Conservation (phyloP, 2,329 filamentous ascomycete genomes). For the Colletotrichum orchidophilum region DNA sequence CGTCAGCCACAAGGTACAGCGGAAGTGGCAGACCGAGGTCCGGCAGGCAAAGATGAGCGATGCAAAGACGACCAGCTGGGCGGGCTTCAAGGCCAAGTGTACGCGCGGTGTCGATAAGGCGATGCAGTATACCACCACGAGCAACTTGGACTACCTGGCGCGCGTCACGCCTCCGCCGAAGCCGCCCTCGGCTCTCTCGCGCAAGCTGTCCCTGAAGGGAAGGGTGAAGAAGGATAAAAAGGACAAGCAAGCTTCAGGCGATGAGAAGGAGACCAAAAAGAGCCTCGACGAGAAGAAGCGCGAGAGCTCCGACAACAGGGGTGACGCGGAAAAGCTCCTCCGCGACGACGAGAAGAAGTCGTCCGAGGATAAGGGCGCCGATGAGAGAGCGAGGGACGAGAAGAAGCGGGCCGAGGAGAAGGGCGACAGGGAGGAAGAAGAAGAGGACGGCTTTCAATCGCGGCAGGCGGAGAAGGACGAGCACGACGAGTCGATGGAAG, state of each 20-base stretch:
- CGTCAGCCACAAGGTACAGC: conserved; percentile 30
- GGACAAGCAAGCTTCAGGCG: neutral
- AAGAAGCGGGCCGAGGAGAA: conserved; percentile 27
- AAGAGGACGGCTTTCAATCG: neutral
- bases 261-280: conserved; percentile 8
- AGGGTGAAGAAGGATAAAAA: conserved; percentile 29
- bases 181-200: conserved; percentile 1
- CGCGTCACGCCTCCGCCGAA: conserved; percentile 18
- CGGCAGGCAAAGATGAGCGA: conserved; percentile 27
- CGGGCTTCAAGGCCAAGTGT: conserved; percentile 29
- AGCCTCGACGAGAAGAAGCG: conserved; percentile 10
- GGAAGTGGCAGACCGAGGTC: conserved; percentile 28
- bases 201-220: conserved; percentile 11
- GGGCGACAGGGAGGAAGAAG: conserved; percentile 6
- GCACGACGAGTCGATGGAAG: neutral
- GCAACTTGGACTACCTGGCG: conserved; percentile 25
- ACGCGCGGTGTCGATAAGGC: conserved; percentile 24
- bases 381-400: conserved; percentile 14
- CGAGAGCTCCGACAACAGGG: neutral
- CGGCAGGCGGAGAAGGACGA: conserved; percentile 2
- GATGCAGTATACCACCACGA: conserved; percentile 31
- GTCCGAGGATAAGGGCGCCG: neutral
- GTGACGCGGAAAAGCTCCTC: neutral
- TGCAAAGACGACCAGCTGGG: conserved; percentile 29
- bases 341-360: neutral